These are phyloP conservation scores for Noccaea caerulescens DNA, from an alignment of 345 rosid species.

Conservation along the genomic window DNA sequence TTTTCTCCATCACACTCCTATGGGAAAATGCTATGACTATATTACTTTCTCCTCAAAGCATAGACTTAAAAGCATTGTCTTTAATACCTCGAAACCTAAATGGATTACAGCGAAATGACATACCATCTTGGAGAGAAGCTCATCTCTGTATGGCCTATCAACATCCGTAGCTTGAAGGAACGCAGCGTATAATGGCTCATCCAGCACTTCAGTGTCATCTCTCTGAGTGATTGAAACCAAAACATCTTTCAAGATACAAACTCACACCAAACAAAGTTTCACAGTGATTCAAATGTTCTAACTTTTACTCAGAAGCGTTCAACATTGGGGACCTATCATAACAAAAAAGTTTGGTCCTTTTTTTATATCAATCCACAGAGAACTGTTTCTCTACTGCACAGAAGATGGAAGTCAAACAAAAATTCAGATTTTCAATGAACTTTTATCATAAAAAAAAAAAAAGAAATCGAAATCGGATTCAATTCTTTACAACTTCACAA, in stretches of 20 bases:
- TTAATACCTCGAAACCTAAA: not conserved
- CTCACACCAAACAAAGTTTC: constrained; percentile 5
- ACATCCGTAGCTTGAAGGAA: constrained; percentile 56
- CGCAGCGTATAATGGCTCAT: constrained; percentile 72
- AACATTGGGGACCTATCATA: not conserved
- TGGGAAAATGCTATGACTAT: not conserved
- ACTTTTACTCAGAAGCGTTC: not conserved
- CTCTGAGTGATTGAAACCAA: constrained; percentile 47
- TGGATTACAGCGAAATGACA: not conserved
- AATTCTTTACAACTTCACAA: not conserved
- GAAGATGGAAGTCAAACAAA: not conserved
- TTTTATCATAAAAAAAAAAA: not conserved
- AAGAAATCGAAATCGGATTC: no score
- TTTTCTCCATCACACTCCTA: constrained; percentile 79
- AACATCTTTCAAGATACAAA: constrained; percentile 3
- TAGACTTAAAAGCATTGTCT: not conserved
- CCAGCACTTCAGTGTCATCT: constrained; percentile 78
- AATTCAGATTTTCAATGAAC: not conserved
- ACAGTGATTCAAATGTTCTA: not conserved
- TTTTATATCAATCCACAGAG: constrained; percentile 14
- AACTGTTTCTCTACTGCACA: not conserved
- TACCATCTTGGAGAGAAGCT: constrained; percentile 71
- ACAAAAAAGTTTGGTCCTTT: not conserved
- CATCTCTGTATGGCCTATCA: constrained; percentile 75
- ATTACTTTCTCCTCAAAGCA: not conserved